Evolutionary conservation across 352 stramenopile genomes (phyloP), one percentile per base, ranked within the genome.

Genomic region (Pythium folliculosum): DNA sequence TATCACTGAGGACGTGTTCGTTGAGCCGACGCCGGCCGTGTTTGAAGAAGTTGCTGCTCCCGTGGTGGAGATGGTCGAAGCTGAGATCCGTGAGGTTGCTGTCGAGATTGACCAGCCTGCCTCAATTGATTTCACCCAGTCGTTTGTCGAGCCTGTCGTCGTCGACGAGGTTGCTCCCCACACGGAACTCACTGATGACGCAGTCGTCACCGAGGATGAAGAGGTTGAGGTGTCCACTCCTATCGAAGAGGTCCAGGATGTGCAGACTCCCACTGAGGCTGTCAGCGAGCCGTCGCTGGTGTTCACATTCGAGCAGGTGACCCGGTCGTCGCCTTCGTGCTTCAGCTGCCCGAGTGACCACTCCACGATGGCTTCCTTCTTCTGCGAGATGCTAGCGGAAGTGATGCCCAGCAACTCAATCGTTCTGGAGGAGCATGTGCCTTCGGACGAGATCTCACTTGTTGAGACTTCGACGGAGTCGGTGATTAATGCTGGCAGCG

Each of bases 301-400:
- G 19, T 32, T 63, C 43, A 53, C 55, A 5, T 48, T 63, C 17
- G 35, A 63, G 21, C 38, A 51, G 55, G 25, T 44, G 19, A 3
- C 55, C 21, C 40, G 23, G 38, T 3, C 40, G 10, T 51, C 55
- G 14, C 43, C 13, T 1, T 63, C 55, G 22, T 63, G 55, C 55
- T 63, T 63, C 17, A 44, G 25, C 0, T 53, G 38, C 55, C 55
- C 55, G 12, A 53, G n/a, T 23, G 55, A 53, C 10, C 43, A 63
- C 43, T 63, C 55, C 22, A 53, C 55, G 17, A 43, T 63, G 25
- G 40, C 55, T 0, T 63, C 55, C 8, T 63, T 63, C 25, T 63
- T 63, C 43, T 63, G 55, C 25, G 55, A 63, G n/a, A 53, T 63
- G 40, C 12, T 63, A 9, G 53, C 43, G 13, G 55, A 63, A 22